These are phyloP conservation scores for Camillea tinctor DNA, from an alignment of 2,329 filamentous ascomycete genomes.

Conservation along the genomic window DNA sequence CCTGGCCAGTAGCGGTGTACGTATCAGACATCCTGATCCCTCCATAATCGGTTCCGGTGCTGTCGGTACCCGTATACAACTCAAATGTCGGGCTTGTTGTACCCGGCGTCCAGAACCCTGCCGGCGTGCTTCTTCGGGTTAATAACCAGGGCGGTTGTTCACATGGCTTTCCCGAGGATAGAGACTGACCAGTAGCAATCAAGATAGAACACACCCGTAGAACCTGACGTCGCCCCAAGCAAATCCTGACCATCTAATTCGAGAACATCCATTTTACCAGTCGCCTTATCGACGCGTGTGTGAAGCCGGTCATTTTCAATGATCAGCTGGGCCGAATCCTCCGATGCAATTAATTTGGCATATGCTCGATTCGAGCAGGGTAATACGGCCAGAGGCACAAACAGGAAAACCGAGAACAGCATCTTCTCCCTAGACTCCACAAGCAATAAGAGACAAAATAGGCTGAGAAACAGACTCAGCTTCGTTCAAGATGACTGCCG, in stretches of 20 bases:
- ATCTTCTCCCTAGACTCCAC: slow-evolving; percentile 17
- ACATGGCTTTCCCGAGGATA: slow-evolving; percentile 3
- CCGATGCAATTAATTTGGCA: slow-evolving; percentile 33
- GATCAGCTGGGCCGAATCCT: slow-evolving; percentile 34
- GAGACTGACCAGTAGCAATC: slow-evolving; percentile 56
- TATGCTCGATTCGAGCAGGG: slow-evolving; percentile 10
- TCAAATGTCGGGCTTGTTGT: slow-evolving; percentile 45
- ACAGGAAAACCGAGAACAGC: slow-evolving; percentile 5
- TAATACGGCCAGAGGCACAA: slow-evolving; percentile 9
- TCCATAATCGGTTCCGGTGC: slow-evolving; percentile 50
- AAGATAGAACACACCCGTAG: slow-evolving; percentile 55
- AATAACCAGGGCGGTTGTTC: slow-evolving; percentile 12
- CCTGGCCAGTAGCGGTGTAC: slow-evolving; percentile 56
- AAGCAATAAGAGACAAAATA: slow-evolving; percentile 17
- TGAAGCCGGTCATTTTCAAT: slow-evolving; percentile 40
- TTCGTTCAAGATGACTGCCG: not conserved
- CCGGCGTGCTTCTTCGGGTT: slow-evolving; percentile 39
- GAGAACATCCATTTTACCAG: slow-evolving; percentile 37
- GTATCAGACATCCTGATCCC: slow-evolving; percentile 60
- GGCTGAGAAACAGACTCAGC: slow-evolving; percentile 5
- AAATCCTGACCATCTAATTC: slow-evolving; percentile 45
- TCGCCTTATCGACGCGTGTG: slow-evolving; percentile 36
- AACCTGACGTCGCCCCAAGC: slow-evolving; percentile 45
- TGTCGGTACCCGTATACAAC: slow-evolving; percentile 51
- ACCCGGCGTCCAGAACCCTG: slow-evolving; percentile 59